Base-by-base conservation (phyloP, 208 protist species). In the Phytomonas serpens region DNA sequence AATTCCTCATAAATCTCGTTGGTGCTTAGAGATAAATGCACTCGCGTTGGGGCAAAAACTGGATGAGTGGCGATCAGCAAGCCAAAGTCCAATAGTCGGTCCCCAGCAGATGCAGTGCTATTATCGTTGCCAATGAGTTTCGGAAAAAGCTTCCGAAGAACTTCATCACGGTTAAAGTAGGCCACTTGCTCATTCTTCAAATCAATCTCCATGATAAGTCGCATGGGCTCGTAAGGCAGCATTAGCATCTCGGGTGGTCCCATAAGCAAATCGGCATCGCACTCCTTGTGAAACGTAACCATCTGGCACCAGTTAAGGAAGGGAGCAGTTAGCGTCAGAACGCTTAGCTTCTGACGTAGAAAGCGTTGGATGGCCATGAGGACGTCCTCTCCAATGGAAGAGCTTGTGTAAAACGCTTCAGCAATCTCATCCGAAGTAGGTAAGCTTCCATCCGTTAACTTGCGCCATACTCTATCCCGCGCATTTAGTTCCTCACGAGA, bases 261-360 rank as follows among this genome's bases (percentile, higher is more conserved):
- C 72, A 91, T 82, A 68, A 95, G 79, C 42, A 92, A 69, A 71
- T 92, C 71, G 2, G 82, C 86, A 33, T 90, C 75, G 31, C 83
- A 85, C 72, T 95, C 90, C 64, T 92, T 84, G 73, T 91, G 82
- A 40, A 92, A 79, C 13, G 87, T 81, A 34, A 78, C 83, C 90
- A 95, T 92, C 78, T 95, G 90, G 68, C 85, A 88, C 90, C 90
- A 95, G 65, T 93, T 89, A 5, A 92, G 74, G 72, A 93, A 93
- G 32, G 90, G 90, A 29, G 90, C 86, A 29, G 87, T 93, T 71
- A 93, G 76, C 38, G 82, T 78, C 67, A 87, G 64, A 23, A 93
- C 86, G 69, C 78, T 76, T 67, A 91, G 73, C 71, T 93, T 81
- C 7, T 72, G 75, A 68, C 82, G 85, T 51, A 95, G 70, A 73